Conservation (phyloP, 2,329 filamentous ascomycete genomes). For the Aspergillus sp. region DNA sequence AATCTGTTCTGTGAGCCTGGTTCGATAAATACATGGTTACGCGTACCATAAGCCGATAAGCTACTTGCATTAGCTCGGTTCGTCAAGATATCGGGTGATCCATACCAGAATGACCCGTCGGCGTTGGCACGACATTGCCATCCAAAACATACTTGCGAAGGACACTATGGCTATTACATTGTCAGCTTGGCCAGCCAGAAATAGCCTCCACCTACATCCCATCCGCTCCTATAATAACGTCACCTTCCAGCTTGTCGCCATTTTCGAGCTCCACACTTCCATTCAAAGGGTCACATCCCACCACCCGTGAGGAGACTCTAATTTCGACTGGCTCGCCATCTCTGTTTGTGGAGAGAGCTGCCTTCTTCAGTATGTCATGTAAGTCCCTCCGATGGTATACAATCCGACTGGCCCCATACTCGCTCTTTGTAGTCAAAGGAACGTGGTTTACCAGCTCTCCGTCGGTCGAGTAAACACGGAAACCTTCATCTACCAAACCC, state of each 20-base stretch:
- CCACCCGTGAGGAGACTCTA: not conserved
- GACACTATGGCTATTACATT: not conserved
- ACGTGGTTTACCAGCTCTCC: slow-evolving; percentile 19
- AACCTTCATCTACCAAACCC: slow-evolving; percentile 24
- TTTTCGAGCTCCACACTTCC: slow-evolving; percentile 13
- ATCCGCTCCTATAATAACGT: slow-evolving; percentile 32
- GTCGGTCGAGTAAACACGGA: slow-evolving; percentile 25
- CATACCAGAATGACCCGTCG: slow-evolving; percentile 9
- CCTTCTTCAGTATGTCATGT: slow-evolving; percentile 22
- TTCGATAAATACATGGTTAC: not conserved
- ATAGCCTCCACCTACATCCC: slow-evolving; percentile 20
- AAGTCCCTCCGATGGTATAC: slow-evolving; percentile 26
- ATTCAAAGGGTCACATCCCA: not conserved
- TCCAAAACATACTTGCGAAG: slow-evolving; percentile 2
- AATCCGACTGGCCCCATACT: slow-evolving; percentile 23
- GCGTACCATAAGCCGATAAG: slow-evolving; percentile 8
- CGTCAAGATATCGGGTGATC: not conserved
- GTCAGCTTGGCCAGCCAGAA: not conserved
- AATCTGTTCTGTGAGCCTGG: slow-evolving; percentile 1
- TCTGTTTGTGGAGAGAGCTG: not conserved
- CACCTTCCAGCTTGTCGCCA: slow-evolving; percentile 18
- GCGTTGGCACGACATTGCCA: not conserved
- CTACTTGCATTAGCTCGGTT: not conserved
- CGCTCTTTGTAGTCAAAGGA: slow-evolving; percentile 16
- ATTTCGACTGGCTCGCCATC: not conserved